A percentile compares a stretch with the other conserved stretches of the same genome.
phyloP scores from a whole-genome alignment of 108 stramenopile genomes.

The Skeletonema menzelii region DNA sequence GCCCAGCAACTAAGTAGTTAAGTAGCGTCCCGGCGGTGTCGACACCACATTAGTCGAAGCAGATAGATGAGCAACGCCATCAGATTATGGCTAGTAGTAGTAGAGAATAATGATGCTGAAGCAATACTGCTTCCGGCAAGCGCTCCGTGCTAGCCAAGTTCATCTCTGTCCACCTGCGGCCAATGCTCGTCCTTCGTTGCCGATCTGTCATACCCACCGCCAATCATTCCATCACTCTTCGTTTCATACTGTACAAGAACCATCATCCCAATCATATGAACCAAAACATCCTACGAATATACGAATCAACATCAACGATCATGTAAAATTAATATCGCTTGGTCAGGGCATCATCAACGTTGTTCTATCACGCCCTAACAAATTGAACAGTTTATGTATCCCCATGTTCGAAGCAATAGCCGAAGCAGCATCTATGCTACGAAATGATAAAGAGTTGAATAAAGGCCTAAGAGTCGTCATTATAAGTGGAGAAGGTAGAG shows the following conservation, averaged over 20 bases:
- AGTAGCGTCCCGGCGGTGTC: no score
- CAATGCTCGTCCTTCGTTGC: background rate
- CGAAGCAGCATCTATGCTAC: constrained; percentile 47
- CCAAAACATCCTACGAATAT: background rate
- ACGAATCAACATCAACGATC: constrained; percentile 16
- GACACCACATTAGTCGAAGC: no score
- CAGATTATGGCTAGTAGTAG: background rate
- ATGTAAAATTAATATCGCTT: constrained; percentile 26
- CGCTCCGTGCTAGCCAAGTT: background rate
- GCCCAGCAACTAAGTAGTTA: no score
- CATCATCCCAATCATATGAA: background rate
- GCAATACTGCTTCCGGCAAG: background rate
- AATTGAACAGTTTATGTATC: constrained; percentile 76
- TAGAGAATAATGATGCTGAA: background rate
- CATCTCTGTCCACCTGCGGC: background rate
- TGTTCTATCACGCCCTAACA: constrained; percentile 67
- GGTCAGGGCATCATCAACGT: constrained; percentile 58
- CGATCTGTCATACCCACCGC: background rate
- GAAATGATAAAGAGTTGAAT: constrained; percentile 31
- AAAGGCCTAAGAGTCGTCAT: constrained; percentile 64
- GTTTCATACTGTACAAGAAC: background rate
- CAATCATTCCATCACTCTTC: background rate
- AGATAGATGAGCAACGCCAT: background rate
- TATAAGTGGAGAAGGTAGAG: constrained; percentile 73
- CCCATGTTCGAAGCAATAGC: constrained; percentile 86